These are phyloP conservation scores for Herpomyces periplanetae DNA, from an alignment of 2,329 filamentous ascomycete genomes.

Conservation along the genomic window DNA sequence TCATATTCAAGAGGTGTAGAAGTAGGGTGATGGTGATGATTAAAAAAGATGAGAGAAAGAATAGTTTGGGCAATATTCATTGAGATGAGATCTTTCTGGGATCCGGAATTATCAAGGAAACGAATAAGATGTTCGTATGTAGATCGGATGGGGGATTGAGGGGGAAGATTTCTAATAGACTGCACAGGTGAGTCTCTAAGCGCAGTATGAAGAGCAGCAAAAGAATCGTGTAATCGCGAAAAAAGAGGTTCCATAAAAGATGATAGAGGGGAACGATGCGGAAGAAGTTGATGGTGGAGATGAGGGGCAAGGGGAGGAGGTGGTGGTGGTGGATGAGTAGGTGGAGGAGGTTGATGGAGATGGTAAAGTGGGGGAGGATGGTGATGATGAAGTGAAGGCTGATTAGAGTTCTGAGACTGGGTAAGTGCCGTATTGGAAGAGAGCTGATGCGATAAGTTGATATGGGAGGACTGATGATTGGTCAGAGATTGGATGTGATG, in stretches of 20 bases:
- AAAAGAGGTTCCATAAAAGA: constrained; percentile 13
- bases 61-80: constrained; percentile 15
- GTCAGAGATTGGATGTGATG: no score
- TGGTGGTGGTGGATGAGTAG: constrained; percentile 4
- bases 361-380: constrained; percentile 9
- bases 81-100: constrained; percentile 16
- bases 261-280: no score
- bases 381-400: constrained; percentile 13
- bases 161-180: constrained; percentile 15
- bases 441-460: no score
- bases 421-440: no score
- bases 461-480: no score
- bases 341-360: constrained; percentile 8
- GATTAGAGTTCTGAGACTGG: no score
- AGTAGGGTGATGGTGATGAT: no score
- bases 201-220: constrained; percentile 16
- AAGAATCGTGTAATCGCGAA: constrained; percentile 14
- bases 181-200: constrained; percentile 17
- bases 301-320: constrained; percentile 6
- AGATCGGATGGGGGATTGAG: constrained; percentile 14
- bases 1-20: constrained; percentile 18
- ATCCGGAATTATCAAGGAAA: constrained; percentile 12
- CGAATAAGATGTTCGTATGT: constrained; percentile 17
- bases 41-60: constrained; percentile 15
- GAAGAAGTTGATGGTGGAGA: constrained; percentile 14